These are phyloP conservation scores for Vigna nakashimae DNA, from an alignment of 306 rosid species.

Conservation along the genomic window DNA sequence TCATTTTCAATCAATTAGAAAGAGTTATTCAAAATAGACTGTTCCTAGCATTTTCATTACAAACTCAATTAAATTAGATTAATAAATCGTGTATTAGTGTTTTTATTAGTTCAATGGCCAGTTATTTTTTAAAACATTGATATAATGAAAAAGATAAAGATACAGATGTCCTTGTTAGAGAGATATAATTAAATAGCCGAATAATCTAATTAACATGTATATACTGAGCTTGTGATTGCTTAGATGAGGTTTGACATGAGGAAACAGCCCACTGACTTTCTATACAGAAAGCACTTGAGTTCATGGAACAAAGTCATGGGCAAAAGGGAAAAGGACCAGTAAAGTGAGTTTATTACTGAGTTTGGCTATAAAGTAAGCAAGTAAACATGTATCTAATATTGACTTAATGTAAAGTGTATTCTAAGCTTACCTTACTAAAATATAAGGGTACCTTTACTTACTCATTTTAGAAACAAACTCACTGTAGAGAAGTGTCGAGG, in stretches of 20 bases:
- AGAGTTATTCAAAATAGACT: too few species aligned
- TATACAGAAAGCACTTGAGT: background rate
- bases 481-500: background rate
- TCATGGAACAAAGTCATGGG: background rate
- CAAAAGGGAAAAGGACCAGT: background rate
- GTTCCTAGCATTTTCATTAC: background rate
- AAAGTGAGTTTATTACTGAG: background rate
- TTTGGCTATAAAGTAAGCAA: conserved; percentile 32
- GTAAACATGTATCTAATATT: conserved; percentile 17
- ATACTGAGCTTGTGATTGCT: conserved; percentile 2
- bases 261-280: conserved; percentile 40
- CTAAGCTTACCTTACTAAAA: conserved; percentile 3
- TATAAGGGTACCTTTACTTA: conserved; percentile 11
- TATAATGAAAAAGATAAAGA: background rate
- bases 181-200: background rate
- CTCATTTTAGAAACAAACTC: conserved; percentile 29
- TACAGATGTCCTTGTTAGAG: background rate
- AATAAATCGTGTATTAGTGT: background rate
- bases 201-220: conserved; percentile 2
- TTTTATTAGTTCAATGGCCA: background rate
- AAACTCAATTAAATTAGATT: background rate
- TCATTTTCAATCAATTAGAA: too few species aligned
- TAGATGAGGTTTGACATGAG: conserved; percentile 36
- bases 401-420: conserved; percentile 3
- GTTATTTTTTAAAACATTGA: background rate